Evolutionary conservation across 2,329 filamentous ascomycete species (phyloP).

Genomic region (Epichloe sylvatica): DNA sequence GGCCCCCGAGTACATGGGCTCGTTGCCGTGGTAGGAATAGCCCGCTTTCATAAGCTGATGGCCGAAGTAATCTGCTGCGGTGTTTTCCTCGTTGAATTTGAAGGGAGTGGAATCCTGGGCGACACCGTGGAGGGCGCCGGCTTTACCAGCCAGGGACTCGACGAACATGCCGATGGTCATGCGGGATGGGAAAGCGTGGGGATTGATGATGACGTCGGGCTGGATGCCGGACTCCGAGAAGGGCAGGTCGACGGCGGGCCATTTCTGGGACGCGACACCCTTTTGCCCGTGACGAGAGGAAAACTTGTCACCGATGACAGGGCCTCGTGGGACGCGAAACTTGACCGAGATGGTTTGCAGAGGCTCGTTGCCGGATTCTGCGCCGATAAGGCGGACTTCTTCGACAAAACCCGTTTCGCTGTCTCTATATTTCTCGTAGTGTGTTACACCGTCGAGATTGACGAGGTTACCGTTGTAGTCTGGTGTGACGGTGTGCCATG

Average conservation of each 20-base stretch:
- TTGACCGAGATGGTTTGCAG: slow-evolving; percentile 85
- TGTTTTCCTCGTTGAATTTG: slow-evolving; percentile 83
- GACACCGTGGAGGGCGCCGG: slow-evolving; percentile 85
- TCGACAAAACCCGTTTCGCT: slow-evolving; percentile 78
- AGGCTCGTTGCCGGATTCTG: slow-evolving; percentile 68
- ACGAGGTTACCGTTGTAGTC: slow-evolving; percentile 66
- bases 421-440: slow-evolving; percentile 92
- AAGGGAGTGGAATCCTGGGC: slow-evolving; percentile 94
- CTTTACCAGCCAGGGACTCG: slow-evolving; percentile 90
- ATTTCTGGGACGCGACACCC: slow-evolving; percentile 91
- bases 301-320: slow-evolving; percentile 96
- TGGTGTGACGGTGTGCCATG: slow-evolving; percentile 75
- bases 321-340: slow-evolving; percentile 76
- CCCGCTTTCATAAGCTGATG: slow-evolving; percentile 90
- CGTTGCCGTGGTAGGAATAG: slow-evolving; percentile 96
- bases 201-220: slow-evolving; percentile 97
- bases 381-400: slow-evolving; percentile 80
- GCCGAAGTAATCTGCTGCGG: slow-evolving; percentile 86
- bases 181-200: slow-evolving; percentile 95
- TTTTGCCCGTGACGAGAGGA: slow-evolving; percentile 94
- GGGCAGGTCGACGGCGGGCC: slow-evolving; percentile 86
- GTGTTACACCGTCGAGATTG: slow-evolving; percentile 74
- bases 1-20: slow-evolving; percentile 96
- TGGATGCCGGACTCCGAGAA: slow-evolving; percentile 95
- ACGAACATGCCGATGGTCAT: slow-evolving; percentile 99